phyloP scores from a whole-genome alignment of 305 asterid genomes.

The Fraxinus ornus region DNA sequence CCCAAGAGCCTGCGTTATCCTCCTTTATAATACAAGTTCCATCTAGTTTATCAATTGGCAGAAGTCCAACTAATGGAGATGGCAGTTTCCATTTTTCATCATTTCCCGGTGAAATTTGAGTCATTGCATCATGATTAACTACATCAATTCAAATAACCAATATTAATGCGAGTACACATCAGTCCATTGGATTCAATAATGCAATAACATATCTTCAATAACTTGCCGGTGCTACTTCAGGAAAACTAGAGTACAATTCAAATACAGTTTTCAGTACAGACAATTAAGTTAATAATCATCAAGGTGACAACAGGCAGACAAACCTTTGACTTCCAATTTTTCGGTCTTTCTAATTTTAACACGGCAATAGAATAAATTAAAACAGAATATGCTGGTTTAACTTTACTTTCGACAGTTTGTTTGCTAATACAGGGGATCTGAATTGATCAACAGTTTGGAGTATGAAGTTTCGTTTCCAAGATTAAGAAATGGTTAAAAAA shows the following conservation, averaged over 20 bases:
- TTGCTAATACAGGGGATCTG: neutral
- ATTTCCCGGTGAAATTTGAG: conserved; percentile 40
- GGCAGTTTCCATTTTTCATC: conserved; percentile 56
- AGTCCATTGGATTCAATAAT: neutral
- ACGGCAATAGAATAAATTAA: neutral
- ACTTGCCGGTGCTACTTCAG: neutral
- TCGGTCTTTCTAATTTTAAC: too few species aligned
- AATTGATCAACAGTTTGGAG: neutral
- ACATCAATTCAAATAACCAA: conserved; percentile 33
- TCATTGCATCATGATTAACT: conserved; percentile 42
- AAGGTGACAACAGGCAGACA: neutral
- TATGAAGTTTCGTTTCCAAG: neutral
- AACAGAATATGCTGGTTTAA: neutral
- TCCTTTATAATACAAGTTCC: conserved; percentile 77
- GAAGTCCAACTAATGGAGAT: conserved; percentile 46
- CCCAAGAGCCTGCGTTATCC: conserved; percentile 88
- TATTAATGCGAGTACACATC: neutral
- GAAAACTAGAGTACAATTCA: neutral
- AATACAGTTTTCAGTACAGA: neutral
- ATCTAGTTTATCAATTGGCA: conserved; percentile 53
- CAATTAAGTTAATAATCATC: neutral
- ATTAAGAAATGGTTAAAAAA: neutral
- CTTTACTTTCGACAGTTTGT: neutral
- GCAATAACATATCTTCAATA: neutral
- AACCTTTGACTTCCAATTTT: too few species aligned